A percentile compares a stretch with the other conserved stretches of the same genome.
These are phyloP conservation scores for Oryza meridionalis DNA, from an alignment of 176 grass and related monocot genomes.

Conservation along the genomic window DNA sequence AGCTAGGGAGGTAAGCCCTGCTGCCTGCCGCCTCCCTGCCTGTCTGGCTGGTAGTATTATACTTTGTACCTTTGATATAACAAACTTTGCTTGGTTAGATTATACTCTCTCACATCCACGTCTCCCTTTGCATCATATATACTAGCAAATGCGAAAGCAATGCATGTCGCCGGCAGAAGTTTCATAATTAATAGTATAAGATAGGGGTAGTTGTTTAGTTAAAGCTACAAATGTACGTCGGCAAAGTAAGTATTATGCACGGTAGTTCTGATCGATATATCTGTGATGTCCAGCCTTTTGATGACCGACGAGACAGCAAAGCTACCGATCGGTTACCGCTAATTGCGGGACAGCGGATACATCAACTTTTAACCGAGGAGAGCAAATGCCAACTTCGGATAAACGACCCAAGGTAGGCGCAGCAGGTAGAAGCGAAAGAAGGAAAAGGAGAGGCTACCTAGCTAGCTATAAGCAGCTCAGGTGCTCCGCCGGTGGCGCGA, in stretches of 20 bases:
- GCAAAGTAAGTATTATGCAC: background rate
- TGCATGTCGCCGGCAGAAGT: background rate
- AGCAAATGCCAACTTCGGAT: background rate
- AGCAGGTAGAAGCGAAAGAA: background rate
- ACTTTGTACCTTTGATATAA: background rate
- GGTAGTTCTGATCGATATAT: background rate
- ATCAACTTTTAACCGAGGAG: background rate
- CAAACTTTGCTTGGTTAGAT: background rate
- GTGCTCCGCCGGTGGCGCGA: constrained; percentile 46
- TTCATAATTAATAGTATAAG: background rate
- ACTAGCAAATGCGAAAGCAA: background rate
- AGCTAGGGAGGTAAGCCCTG: background rate
- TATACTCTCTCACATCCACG: background rate
- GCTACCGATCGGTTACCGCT: background rate
- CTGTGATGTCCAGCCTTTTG: background rate
- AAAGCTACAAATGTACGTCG: constrained; percentile 11
- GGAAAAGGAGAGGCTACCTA: background rate
- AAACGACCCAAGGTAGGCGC: background rate
- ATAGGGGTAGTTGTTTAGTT: background rate
- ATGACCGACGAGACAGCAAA: background rate
- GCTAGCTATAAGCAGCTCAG: constrained; percentile 17
- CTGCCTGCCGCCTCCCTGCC: constrained; percentile 24
- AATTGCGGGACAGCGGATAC: background rate
- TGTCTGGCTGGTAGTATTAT: constrained; percentile 4
- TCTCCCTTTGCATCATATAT: background rate